A percentile compares a stretch with the other conserved stretches of the same genome.
phyloP scores from a whole-genome alignment of 192 early-diverging fungal species.

The Backusella parvicylindrica region DNA sequence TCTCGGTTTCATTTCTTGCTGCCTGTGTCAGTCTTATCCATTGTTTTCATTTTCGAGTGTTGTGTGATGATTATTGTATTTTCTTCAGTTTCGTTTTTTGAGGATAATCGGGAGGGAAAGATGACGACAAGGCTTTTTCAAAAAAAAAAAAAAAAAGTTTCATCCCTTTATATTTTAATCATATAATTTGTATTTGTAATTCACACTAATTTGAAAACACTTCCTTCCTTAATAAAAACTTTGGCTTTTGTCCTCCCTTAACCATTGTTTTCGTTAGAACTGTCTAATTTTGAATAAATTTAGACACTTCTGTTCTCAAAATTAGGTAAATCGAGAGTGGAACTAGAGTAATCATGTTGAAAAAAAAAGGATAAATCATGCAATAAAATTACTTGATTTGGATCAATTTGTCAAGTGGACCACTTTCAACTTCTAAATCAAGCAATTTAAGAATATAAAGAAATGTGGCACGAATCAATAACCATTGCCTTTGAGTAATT shows the following conservation, averaged over 20 bases:
- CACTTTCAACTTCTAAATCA: neutral
- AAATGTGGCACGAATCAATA: neutral
- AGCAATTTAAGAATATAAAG: neutral
- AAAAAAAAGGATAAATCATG: neutral
- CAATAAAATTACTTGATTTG: neutral
- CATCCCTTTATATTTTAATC: neutral
- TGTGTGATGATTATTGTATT: neutral
- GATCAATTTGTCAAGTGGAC: neutral
- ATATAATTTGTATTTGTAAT: neutral
- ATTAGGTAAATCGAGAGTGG: too few species aligned
- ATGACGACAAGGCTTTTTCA: neutral
- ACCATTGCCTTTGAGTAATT: neutral
- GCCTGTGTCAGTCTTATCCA: neutral
- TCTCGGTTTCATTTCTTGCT: neutral
- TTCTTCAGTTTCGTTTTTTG: neutral
- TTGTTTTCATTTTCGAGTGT: neutral
- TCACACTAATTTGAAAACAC: neutral
- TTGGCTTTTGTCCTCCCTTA: slow-evolving; percentile 1
- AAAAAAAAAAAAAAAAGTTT: neutral
- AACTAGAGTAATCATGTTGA: neutral
- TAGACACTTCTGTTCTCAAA: too few species aligned
- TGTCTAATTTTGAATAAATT: too few species aligned
- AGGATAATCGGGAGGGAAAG: neutral
- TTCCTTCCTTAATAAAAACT: neutral
- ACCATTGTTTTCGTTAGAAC: too few species aligned